Evolutionary conservation across 768 basidiomycete genomes (phyloP).

Genomic region (Exsudoporus frostii): DNA sequence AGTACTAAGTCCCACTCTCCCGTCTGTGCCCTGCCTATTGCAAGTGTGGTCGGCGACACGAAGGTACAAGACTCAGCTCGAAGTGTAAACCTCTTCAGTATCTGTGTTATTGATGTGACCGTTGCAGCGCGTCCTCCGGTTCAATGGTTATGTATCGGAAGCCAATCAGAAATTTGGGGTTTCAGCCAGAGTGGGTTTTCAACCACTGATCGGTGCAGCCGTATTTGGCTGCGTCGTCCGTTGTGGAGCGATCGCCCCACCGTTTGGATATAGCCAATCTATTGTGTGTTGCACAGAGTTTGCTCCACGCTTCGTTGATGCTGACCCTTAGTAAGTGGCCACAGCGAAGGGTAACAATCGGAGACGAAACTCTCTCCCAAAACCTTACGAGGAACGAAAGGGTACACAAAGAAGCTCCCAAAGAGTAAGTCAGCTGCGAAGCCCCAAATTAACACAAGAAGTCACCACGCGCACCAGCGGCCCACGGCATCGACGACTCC

Average conservation of each 20-base stretch:
- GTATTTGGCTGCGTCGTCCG: background rate
- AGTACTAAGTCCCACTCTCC: background rate
- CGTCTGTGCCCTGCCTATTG: background rate
- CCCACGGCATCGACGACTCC: no score
- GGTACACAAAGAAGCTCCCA: no score
- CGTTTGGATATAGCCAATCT: background rate
- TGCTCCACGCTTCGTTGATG: background rate
- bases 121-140: background rate
- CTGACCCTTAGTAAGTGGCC: background rate
- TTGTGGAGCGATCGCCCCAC: conserved; percentile 13
- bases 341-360: no score
- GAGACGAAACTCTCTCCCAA: no score
- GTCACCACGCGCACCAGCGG: no score
- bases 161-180: background rate
- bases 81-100: background rate
- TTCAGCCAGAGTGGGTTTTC: background rate
- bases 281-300: background rate
- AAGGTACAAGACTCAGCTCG: background rate
- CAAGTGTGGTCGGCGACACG: background rate
- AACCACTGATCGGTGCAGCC: background rate
- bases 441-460: no score
- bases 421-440: no score
- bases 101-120: background rate
- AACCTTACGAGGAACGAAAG: no score
- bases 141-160: background rate